Base-by-base conservation (phyloP, 257 asterid species). In the Hygrophila difformis region DNA sequence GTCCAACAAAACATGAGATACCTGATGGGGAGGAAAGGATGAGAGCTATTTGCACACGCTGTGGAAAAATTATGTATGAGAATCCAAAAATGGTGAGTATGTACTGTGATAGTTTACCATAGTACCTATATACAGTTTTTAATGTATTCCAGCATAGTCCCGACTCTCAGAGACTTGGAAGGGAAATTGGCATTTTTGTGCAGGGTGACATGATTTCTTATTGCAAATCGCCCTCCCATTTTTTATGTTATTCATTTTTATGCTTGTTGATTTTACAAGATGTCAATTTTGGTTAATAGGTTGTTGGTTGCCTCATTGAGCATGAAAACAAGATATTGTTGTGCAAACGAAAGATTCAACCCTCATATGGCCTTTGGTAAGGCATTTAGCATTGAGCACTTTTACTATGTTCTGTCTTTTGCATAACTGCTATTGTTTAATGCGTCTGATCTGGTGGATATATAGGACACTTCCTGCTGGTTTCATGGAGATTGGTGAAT, bases 391-490 rank as follows among this genome's bases (percentile, higher is more conserved):
- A 24, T 7, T 24, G 29, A 2, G 3, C 16, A 18, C 18, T 20
- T n/a, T 12, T n/a, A 39, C 6, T 23, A 47, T 22, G n/a, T 21
- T 37, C 43, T 13, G 4, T 5, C 33, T 26, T 9, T 36, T 49
- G 16, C 49, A 28, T 60, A 33, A 5, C 37, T 33, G 12, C 10
- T 3, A 5, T 33, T 3, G 12, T 33, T 33, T 33, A 19, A 43
- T 34, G 3, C 13, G 50, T 51, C 44, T 8, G 12, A n/a, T 28
- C 16, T 33, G 37, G 37, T 9, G 37, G 3, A 33, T 33, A 12
- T 10, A 19, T 39, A 85, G 98, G 96, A 85, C 96, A 1, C 94
- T 89, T 60, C 98, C 98, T 18, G 98, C 96, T 55, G 98, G 98
- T 57, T 89, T 67, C 74, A 67, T 89, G 94, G 98, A 89, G 78